Conservation (phyloP, 2,329 filamentous ascomycete species). For the Raffaelea deltoideospora region DNA sequence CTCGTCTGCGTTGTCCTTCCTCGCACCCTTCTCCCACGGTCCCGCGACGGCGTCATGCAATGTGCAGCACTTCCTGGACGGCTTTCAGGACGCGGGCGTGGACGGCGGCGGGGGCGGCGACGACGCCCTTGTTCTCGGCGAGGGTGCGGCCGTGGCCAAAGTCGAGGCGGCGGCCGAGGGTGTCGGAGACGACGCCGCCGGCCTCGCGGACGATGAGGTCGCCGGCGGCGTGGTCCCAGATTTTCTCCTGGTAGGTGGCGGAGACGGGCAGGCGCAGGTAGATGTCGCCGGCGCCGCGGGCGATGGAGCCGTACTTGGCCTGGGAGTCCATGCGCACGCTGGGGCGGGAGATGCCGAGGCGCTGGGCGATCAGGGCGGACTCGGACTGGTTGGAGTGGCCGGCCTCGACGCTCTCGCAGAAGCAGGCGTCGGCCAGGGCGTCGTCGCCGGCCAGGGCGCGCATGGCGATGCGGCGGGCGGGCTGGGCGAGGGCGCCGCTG, state of each 20-base stretch:
- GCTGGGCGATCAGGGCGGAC: slow-evolving; percentile 68
- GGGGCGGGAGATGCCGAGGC: slow-evolving; percentile 75
- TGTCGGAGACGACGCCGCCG: slow-evolving; percentile 82
- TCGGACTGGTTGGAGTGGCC: slow-evolving; percentile 83
- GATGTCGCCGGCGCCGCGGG: slow-evolving; percentile 82
- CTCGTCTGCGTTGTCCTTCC: not conserved
- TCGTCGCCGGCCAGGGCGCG: slow-evolving; percentile 38
- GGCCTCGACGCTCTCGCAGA: slow-evolving; percentile 93
- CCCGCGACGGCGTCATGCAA: no score
- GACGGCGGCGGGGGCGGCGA: slow-evolving; percentile 67
- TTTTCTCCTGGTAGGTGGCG: slow-evolving; percentile 91
- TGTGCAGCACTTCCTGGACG: slow-evolving; percentile 61
- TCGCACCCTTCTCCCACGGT: no score
- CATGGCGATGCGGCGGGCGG: slow-evolving; percentile 58
- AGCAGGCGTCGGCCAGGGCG: slow-evolving; percentile 59
- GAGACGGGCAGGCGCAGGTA: slow-evolving; percentile 75
- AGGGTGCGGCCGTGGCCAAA: slow-evolving; percentile 79
- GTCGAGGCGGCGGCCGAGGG: slow-evolving; percentile 68
- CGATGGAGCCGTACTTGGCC: slow-evolving; percentile 94
- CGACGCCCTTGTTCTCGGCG: slow-evolving; percentile 80
- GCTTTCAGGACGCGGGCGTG: slow-evolving; percentile 64
- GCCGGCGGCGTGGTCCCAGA: slow-evolving; percentile 96
- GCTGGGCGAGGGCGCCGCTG: slow-evolving; percentile 33
- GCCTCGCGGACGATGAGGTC: slow-evolving; percentile 90
- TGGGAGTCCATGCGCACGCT: slow-evolving; percentile 95